Base-by-base conservation (phyloP, 352 stramenopile genomes). In the Pythium utonaiense region DNA sequence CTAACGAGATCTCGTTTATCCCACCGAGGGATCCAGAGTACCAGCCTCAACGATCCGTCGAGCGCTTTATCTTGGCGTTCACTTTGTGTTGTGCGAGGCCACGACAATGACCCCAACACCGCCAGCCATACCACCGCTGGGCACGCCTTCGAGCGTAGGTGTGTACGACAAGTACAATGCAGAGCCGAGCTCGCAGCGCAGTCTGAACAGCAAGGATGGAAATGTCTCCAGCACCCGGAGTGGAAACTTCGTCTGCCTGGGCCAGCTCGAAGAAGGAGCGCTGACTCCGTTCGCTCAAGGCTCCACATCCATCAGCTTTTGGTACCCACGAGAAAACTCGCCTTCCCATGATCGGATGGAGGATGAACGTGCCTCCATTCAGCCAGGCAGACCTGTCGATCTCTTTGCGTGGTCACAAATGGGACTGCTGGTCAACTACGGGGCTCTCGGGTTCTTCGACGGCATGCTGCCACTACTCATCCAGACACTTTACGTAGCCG, bases 221-320 rank as follows among this genome's bases (percentile, higher is more conserved):
- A 10, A 6, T 17, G 6, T 27, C 22, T 6, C 17, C 6, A 49
- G 9, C 17, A 17, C 41, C 17, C 22, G 17, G 28, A 12, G 19
- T 21, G 19, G n/a, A 7, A 10, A 49, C 41, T 28, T 30, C 41
- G 17, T 49, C 8, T 21, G n/a, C 17, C 19, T 49, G 7, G 19
- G 28, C 41, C 41, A 49, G 14, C 22, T 49, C n/a, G 41, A 49
- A 19, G 34, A 42, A 42, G 34, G 34, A 12, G 34, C 13, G 0
- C 34, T 42, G 34, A 42, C 13, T 42, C 34, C 34, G 34, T 42
- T 47, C n/a, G 53, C 54, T 19, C 54, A 53, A 13, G 41, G 42
- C 6, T 53, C 54, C 19, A 28, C 49, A 22, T 60, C 50, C 31
- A 67, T 67, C n/a, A 67, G 52, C 60, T 67, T 67, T 27, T 67